Conservation (phyloP, 805 yeast genomes). For the Pachysolen tannophilus region DNA sequence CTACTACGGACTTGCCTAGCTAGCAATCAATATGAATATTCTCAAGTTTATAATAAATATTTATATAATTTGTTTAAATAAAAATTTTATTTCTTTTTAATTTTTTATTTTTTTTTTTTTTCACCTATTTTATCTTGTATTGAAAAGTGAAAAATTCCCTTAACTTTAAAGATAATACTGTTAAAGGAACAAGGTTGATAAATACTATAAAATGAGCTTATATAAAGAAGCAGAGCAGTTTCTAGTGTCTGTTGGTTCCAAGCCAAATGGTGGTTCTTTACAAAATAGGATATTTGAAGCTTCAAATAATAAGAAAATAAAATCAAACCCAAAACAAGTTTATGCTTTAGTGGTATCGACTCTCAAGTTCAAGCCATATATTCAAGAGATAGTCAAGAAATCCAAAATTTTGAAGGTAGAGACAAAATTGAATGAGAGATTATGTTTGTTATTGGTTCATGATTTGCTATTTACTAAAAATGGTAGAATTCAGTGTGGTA, state of each 20-base stretch:
- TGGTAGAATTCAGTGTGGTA: slow-evolving; percentile 84
- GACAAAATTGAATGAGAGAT: slow-evolving; percentile 38
- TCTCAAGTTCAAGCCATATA: slow-evolving; percentile 57
- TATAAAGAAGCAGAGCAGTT: slow-evolving; percentile 37
- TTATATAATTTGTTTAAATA: no score
- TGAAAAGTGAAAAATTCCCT: neutral
- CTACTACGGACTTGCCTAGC: no score
- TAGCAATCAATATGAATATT: no score
- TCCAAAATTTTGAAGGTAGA: slow-evolving; percentile 56
- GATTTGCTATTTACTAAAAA: slow-evolving; percentile 69
- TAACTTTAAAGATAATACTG: slow-evolving; percentile 1
- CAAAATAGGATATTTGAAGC: slow-evolving; percentile 45
- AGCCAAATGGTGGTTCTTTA: slow-evolving; percentile 44
- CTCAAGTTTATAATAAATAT: no score
- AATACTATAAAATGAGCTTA: slow-evolving; percentile 21
- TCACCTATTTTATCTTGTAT: neutral
- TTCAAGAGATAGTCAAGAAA: slow-evolving; percentile 54
- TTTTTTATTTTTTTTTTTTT: neutral
- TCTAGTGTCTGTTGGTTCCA: slow-evolving; percentile 16
- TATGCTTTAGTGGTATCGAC: slow-evolving; percentile 81
- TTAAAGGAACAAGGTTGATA: no score
- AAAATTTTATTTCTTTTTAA: neutral
- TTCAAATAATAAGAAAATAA: slow-evolving; percentile 36
- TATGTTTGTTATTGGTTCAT: slow-evolving; percentile 65
- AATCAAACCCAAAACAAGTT: slow-evolving; percentile 74